Base-by-base conservation (phyloP, 2,329 filamentous ascomycete species). In the Bipolaris bicolor region DNA sequence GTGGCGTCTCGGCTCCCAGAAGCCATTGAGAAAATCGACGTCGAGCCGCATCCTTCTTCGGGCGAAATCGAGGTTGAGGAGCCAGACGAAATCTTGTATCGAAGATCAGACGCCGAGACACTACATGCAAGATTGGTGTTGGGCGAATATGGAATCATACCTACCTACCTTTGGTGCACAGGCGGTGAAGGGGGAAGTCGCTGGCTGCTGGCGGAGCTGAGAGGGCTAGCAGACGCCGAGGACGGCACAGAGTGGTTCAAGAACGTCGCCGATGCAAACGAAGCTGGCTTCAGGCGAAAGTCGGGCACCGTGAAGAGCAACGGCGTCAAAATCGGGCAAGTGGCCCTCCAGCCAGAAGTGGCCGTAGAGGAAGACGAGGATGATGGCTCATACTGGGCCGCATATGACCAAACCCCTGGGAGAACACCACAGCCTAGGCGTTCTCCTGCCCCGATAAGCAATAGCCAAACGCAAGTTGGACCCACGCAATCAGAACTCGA, bases 351-450 rank as follows among this genome's bases (percentile, higher is more conserved):
- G 39, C 57, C 61, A 33, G 67, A 63, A 22, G 43, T 61, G 11
- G 60, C 62, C n/a, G 50, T 60, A 22, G 58, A 67, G 9, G 63
- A 67, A 1, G 85, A 88, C 0, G 86, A 87, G 0, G 88, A 90
- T 20, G 88, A 90, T 31, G 88, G 92, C 60, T 89, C 88, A 65
- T 94, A 94, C 75, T 94, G 90, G 90, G 88, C 90, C 87, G 88
- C 86, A 31, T 84, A 86, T 59, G 93, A 94, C 73, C 84, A 85
- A 24, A 91, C 77, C 13, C 88, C 90, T 1, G 71, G 69, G 2
- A 62, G 65, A 16, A 77, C 76, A 31, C 76, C 76, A 6, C 62
- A 67, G 26, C 76, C 80, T 20, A 86, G 88, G 68, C 81, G 80
- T 22, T 89, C 88, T 4, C 88, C 88, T 3, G 87, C 84, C 11